Percentiles rank a stretch among this genome's conserved stretches.
phyloP scores from a whole-genome alignment of 1,284 basidiomycete genomes.

The Chalciporus piperatoides region DNA sequence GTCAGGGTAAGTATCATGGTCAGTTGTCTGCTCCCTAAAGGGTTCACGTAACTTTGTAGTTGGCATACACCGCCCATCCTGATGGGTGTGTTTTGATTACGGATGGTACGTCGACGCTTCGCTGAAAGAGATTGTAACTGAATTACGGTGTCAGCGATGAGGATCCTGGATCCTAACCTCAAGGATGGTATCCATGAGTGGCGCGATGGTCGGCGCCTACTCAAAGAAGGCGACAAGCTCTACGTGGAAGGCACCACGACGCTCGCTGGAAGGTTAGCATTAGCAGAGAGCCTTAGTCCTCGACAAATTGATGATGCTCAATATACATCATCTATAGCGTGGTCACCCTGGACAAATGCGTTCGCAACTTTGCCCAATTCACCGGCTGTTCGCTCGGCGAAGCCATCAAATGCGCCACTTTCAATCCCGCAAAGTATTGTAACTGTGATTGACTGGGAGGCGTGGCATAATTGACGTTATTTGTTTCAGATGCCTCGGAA shows the following conservation, averaged over 20 bases:
- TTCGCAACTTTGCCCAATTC: constrained; percentile 80
- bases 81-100: constrained; percentile 86
- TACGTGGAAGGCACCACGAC: constrained; percentile 84
- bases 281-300: constrained; percentile 2
- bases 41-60: constrained; percentile 37
- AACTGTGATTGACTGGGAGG: not conserved
- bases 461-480: not conserved
- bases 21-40: not conserved
- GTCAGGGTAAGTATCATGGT: constrained; percentile 59
- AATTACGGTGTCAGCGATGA: constrained; percentile 56
- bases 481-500: constrained; percentile 61
- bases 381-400: constrained; percentile 79
- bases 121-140: not conserved
- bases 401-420: constrained; percentile 81
- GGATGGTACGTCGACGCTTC: constrained; percentile 56
- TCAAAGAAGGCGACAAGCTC: constrained; percentile 78
- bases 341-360: constrained; percentile 77
- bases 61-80: constrained; percentile 80
- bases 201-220: constrained; percentile 75
- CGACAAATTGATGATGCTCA: not conserved
- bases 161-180: constrained; percentile 81
- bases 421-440: constrained; percentile 69
- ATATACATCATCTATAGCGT: constrained; percentile 50
- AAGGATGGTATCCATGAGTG: constrained; percentile 84
- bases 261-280: constrained; percentile 69